Conservation (phyloP, 106 monocot genomes). For the Agapanthus africanus region DNA sequence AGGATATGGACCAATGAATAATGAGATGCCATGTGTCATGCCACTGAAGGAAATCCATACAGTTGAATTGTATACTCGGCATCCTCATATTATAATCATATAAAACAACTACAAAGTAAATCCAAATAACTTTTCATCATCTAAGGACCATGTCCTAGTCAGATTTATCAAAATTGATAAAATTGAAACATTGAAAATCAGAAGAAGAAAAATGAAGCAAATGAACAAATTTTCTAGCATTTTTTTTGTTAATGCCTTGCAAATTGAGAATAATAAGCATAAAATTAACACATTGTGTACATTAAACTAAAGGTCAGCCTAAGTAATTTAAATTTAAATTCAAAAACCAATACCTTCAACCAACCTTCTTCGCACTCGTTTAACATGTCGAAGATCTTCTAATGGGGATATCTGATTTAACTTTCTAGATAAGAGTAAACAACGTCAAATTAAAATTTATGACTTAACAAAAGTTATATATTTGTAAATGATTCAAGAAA, state of each 20-base stretch:
- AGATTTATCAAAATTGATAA: neutral
- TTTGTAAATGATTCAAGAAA: too few species aligned
- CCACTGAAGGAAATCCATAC: too few species aligned
- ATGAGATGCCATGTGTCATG: too few species aligned
- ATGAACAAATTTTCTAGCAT: neutral
- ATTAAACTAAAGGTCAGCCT: neutral
- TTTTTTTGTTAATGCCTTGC: neutral
- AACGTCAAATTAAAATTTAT: too few species aligned
- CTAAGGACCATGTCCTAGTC: neutral
- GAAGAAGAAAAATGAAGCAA: neutral
- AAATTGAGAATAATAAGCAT: neutral
- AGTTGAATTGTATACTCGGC: too few species aligned
- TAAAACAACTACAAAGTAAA: too few species aligned
- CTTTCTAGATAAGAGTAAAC: constrained; percentile 28
- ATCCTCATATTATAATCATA: too few species aligned
- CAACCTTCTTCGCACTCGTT: constrained; percentile 31
- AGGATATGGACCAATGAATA: too few species aligned
- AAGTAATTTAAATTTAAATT: neutral
- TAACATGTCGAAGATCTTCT: constrained; percentile 55
- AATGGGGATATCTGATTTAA: constrained; percentile 45
- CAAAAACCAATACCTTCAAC: constrained; percentile 26
- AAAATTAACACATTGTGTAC: neutral
- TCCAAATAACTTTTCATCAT: too few species aligned
- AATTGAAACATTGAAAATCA: neutral
- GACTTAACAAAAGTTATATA: too few species aligned